phyloP scores from a whole-genome alignment of 1,139 yeast genomes.

The Lodderomyces theae region DNA sequence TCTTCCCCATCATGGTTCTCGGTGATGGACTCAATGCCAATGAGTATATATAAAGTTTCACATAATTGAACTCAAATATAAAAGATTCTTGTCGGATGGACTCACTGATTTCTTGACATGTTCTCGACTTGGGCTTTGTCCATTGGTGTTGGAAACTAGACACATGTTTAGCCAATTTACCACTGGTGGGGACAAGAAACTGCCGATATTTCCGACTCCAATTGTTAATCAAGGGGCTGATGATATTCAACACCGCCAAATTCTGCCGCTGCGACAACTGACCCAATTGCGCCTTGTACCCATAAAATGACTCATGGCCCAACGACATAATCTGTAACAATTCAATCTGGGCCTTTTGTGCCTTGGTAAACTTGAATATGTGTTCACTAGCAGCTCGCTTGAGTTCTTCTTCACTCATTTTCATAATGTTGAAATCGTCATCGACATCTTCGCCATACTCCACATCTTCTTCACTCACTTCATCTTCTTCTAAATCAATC shows the following conservation, averaged over 20 bases:
- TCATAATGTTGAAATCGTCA: constrained; percentile 31
- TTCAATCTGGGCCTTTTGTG: constrained; percentile 77
- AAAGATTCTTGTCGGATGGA: constrained; percentile 66
- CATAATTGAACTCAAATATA: constrained; percentile 79
- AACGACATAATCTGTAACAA: constrained; percentile 74
- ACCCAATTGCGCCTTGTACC: constrained; percentile 57
- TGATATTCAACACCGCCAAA: constrained; percentile 64
- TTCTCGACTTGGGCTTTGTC: constrained; percentile 37
- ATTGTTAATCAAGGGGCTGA: constrained; percentile 72
- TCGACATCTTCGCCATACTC: constrained; percentile 28
- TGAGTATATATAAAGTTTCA: constrained; percentile 79
- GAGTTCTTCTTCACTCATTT: constrained; percentile 39
- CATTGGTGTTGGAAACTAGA: constrained; percentile 30
- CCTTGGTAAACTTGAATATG: constrained; percentile 47
- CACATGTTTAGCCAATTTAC: constrained; percentile 24
- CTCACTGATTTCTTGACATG: constrained; percentile 36
- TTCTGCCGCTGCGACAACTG: constrained; percentile 60
- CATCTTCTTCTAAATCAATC: constrained; percentile 53
- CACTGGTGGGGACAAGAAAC: constrained; percentile 47
- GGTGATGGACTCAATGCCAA: constrained; percentile 64
- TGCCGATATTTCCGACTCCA: constrained; percentile 70
- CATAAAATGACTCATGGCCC: constrained; percentile 82
- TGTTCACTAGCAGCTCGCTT: constrained; percentile 27
- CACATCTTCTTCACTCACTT: constrained; percentile 30
- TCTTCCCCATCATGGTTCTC: constrained; percentile 14